Evolutionary conservation across 441 rosid genomes (phyloP), one percentile per base, ranked within the genome.

Genomic region (Omphalea diandra): DNA sequence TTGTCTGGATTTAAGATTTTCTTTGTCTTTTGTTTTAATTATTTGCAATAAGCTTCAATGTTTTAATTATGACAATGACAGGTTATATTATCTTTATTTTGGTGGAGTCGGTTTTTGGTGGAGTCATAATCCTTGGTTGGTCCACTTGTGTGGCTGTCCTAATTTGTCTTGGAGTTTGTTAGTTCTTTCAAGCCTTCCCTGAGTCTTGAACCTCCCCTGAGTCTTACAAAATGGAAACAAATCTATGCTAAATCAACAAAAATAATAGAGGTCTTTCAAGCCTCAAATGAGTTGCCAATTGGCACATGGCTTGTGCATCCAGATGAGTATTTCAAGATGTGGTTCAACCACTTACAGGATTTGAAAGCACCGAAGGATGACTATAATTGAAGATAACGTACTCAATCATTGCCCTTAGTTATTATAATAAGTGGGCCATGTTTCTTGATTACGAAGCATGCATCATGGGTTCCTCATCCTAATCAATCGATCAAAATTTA

Each of bases 131-230:
- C 14, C 15, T 24, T 56, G 63, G 47, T 73, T 62, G 73, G 65
- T 69, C 80, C 83, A 69, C 44, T 41, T 80, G 78, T 69, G 56
- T 63, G 79, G 79, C 52, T 73, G 56, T 56, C 78, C 77, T 64
- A 35, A 56, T 22, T 75, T 59, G 47, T 64, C 62, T 64, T 26
- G 0, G 32, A 68, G 27, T 67, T 53, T 24, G 71, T 60, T 46
- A 63, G 54, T 22, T 59, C 1, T 43, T 43, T 43, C 18, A 43
- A 11, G 18, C n/a, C 3, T 43, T 41, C 14, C 14, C 14, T 7
- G 14, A 9, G 44, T 8, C 0, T 11, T 40, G n/a, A n/a, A n/a
- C n/a, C n/a, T n/a, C n/a, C n/a, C n/a, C n/a, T n/a, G n/a, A n/a
- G n/a, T n/a, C n/a, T n/a, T n/a, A n/a, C n/a, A n/a, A n/a, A n/a